Evolutionary conservation across 139 green algal genomes (phyloP).

Genomic region (Choricystis sp.): DNA sequence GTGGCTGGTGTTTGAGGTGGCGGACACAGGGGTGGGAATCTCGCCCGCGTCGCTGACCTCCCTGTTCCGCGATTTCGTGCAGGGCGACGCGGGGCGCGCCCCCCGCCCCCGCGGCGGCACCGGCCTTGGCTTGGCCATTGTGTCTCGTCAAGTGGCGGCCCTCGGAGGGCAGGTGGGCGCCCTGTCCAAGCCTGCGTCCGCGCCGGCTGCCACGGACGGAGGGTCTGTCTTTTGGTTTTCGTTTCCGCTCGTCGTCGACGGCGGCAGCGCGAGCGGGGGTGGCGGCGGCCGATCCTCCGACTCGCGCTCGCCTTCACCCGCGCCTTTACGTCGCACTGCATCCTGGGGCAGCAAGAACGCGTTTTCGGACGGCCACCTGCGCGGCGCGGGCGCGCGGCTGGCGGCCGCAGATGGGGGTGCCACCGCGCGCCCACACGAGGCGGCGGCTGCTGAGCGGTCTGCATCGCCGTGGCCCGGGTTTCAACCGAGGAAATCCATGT

Average conservation of each 20-base stretch:
- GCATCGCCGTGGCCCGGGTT: too few relatives aligned
- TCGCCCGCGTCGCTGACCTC: constrained; percentile 21
- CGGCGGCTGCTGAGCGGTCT: too few relatives aligned
- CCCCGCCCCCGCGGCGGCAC: constrained; percentile 43
- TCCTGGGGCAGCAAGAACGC: constrained; percentile 13
- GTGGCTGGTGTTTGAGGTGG: constrained; percentile 59
- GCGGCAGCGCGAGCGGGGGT: background rate
- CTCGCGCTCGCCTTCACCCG: background rate
- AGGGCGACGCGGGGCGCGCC: constrained; percentile 38
- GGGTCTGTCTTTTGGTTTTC: constrained; percentile 68
- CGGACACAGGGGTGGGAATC: constrained; percentile 54
- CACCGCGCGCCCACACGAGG: too few relatives aligned
- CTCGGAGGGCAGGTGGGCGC: constrained; percentile 60
- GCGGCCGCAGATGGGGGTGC: too few relatives aligned
- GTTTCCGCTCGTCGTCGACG: constrained; percentile 24
- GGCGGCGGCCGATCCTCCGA: background rate
- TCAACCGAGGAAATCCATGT: too few relatives aligned
- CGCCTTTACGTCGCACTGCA: constrained; percentile 6
- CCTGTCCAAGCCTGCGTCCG: too few relatives aligned
- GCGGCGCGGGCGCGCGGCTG: constrained; percentile 1
- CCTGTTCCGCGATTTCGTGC: constrained; percentile 59
- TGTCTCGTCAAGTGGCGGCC: constrained; percentile 57
- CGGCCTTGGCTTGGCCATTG: constrained; percentile 50
- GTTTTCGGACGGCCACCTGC: constrained; percentile 15
- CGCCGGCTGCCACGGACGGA: constrained; percentile 1